These are phyloP conservation scores for Plectosphaerella plurivora DNA, from an alignment of 2,329 filamentous ascomycete genomes.

Conservation along the genomic window DNA sequence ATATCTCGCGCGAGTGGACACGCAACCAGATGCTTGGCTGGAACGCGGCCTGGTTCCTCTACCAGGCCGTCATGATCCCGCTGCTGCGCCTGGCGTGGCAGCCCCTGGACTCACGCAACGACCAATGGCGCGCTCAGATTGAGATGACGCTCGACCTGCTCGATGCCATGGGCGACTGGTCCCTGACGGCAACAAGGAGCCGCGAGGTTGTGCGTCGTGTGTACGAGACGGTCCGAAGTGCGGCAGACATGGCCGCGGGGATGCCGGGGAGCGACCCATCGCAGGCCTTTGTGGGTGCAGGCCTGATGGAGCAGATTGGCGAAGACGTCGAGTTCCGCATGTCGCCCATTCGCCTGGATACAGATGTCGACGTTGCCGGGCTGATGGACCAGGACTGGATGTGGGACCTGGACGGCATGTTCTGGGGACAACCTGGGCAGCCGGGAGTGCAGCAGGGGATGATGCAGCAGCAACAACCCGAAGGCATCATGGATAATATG, in stretches of 20 bases:
- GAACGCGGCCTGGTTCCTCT: slow-evolving; percentile 79
- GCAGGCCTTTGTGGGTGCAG: slow-evolving; percentile 14
- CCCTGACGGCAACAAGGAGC: slow-evolving; percentile 56
- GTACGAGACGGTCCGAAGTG: slow-evolving; percentile 49
- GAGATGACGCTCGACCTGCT: slow-evolving; percentile 56
- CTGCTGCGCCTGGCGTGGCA: slow-evolving; percentile 72
- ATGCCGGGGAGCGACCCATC: slow-evolving; percentile 15
- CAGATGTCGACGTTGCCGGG: slow-evolving; percentile 45
- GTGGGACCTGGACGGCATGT: slow-evolving; percentile 54
- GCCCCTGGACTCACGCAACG: slow-evolving; percentile 39
- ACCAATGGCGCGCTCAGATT: slow-evolving; percentile 52
- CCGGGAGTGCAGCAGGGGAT: background rate
- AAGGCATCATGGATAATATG: background rate
- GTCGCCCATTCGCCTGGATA: slow-evolving; percentile 47
- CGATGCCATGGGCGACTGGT: slow-evolving; percentile 62
- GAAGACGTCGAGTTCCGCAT: slow-evolving; percentile 36
- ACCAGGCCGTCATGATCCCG: slow-evolving; percentile 76
- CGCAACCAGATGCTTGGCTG: slow-evolving; percentile 74
- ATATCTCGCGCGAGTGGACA: slow-evolving; percentile 66
- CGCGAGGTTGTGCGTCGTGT: slow-evolving; percentile 60
- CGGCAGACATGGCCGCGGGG: slow-evolving; percentile 20
- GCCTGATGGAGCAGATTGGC: slow-evolving; percentile 24
- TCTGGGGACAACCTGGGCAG: slow-evolving; percentile 34
- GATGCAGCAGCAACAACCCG: background rate
- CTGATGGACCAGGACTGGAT: slow-evolving; percentile 49